Evolutionary conservation across 441 rosid genomes (phyloP), one percentile per base, ranked within the genome.

Genomic region (Eruca vesicaria): DNA sequence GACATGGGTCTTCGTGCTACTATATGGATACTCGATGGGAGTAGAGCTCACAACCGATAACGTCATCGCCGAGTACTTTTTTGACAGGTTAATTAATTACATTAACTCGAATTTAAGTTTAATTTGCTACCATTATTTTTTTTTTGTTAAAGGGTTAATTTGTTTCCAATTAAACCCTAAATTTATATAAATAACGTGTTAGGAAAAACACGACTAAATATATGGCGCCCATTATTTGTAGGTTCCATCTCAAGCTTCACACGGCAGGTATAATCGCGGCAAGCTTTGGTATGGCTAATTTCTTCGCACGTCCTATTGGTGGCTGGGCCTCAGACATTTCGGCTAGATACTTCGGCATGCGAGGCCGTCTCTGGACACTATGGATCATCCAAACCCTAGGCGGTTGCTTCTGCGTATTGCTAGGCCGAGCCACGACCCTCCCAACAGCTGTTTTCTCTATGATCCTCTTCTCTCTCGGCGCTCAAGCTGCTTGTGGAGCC

Each of bases 401-500:
- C 21, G 96, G 96, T 8, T 82, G 62, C 45, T 90, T 90, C 81
- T 92, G 96, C 61, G 75, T 90, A 50, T 90, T 89, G 91, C 92
- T 92, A 2, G 94, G 98, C 56, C 84, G 85, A 0, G 93, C 94
- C 57, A 80, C 80, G 14, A 62, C 94, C 0, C 89, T 92, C 12
- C 88, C 93, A 0, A 59, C 85, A 4, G 94, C 96, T 2, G 10
- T 92, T 26, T 31, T 84, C 31, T 71, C 94, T 21, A 92, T 92
- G 96, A 84, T 90, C 15, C 87, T 92, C 59, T 90, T 92, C 85
- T 92, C 94, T 0, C 16, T 87, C 0, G 97, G 96, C 1, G 93
- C 91, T 35, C 97, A 92, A 75, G 94, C 97, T 1, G 97, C 97
- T 0, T 92, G 96, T 29, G 96, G 97, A 9, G 96, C 96, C 6